Conservation (phyloP, 208 protist species). For the Porcisia deanei region DNA sequence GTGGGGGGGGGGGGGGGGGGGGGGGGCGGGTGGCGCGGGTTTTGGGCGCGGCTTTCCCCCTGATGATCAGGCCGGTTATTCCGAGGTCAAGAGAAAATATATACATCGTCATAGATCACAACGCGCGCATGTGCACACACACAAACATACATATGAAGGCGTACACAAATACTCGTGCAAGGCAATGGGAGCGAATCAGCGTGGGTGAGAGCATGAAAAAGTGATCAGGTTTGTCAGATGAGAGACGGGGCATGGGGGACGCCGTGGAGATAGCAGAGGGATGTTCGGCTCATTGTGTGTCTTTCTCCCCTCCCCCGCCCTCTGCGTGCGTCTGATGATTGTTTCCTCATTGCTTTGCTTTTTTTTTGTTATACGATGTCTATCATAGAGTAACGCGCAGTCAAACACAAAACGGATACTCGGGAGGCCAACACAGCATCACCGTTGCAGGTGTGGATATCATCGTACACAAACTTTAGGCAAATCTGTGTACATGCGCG, state of each 20-base stretch:
- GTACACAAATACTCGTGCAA: neutral
- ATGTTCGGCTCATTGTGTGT: neutral
- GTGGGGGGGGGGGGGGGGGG: neutral
- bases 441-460: neutral
- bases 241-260: neutral
- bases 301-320: neutral
- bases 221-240: neutral
- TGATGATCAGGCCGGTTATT: neutral
- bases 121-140: too few species aligned
- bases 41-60: too few species aligned
- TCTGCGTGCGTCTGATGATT: too few species aligned
- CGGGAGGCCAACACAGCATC: neutral
- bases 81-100: neutral
- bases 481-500: neutral
- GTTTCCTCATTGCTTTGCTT: too few species aligned
- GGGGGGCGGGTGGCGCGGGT: neutral
- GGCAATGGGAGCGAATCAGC: neutral
- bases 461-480: neutral
- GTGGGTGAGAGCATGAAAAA: neutral
- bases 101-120: neutral
- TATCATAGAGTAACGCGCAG: too few species aligned
- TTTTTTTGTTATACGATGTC: too few species aligned
- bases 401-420: neutral
- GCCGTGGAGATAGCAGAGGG: neutral
- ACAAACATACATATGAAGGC: neutral